Base-by-base conservation (phyloP, 2,329 filamentous ascomycete genomes). In the Dendrostoma leiphaemia region DNA sequence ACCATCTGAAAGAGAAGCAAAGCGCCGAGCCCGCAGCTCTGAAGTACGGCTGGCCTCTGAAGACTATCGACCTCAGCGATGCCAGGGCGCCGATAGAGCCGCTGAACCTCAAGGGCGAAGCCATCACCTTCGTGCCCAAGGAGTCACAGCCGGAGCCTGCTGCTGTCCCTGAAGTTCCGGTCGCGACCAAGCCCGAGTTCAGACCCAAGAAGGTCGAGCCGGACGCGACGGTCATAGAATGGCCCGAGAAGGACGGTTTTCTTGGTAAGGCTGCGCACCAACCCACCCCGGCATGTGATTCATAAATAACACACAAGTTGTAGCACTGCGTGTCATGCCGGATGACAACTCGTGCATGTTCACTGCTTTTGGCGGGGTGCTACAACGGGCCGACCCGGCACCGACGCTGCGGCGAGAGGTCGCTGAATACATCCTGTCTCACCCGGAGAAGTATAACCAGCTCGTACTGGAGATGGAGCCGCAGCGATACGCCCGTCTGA, bases 261-360 rank as follows among this genome's bases (percentile, higher is more conserved):
- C 63, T 85, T 29, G 68, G 82, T 81, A 66, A 58, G 71, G 64
- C 23, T 6, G 13, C 12, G n/a, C 34, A n/a, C 24, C 15, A 2
- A 17, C 21, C 21, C 2, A 13, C n/a, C 4, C 6, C 4, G 15
- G 13, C 6, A 6, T 44, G 13, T 31, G 19, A 35, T 13, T 21
- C n/a, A 69, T 70, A 19, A 56, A 63, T 53, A 66, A 73, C 44
- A 81, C 77, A 1, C 69, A 82, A 17, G 13, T 15, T 2, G 24
- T 40, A 84, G 88, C 95, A 8, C 81, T 97, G 17, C 87, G 93
- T 13, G 90, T 97, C 48, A 97, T 97, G 93, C 91, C 92, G 4
- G 93, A 97, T 66, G 93, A 97, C 70, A 97, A 97, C 71, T 91
- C 86, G 55, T 97, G 93, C 72, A 85, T 97, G 64, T 97, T 97